These are phyloP conservation scores for Quercus bicolor DNA, from an alignment of 306 rosid species.

Conservation along the genomic window DNA sequence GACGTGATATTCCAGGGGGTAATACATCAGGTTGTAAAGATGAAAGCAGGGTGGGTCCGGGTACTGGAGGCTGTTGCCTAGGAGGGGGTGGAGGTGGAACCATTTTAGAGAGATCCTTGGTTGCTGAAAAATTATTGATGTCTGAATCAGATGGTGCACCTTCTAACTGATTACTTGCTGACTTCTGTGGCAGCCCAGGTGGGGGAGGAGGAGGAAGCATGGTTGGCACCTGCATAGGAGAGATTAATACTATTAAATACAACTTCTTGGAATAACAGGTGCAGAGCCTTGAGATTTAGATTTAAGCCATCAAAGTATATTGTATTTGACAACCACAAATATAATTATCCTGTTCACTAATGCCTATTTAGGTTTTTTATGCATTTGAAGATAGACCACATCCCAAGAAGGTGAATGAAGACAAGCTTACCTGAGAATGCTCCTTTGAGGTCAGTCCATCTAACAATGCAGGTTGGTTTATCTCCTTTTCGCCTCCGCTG, in stretches of 20 bases:
- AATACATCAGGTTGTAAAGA: conserved; percentile 68
- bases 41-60: conserved; percentile 60
- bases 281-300: conserved; percentile 5
- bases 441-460: conserved; percentile 58
- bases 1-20: conserved; percentile 87
- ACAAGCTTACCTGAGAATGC: conserved; percentile 52
- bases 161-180: conserved; percentile 53
- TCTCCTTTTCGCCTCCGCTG: conserved; percentile 50
- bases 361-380: background rate
- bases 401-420: conserved; percentile 7
- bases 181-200: conserved; percentile 56
- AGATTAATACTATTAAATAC: conserved; percentile 15
- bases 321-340: conserved; percentile 1
- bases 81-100: conserved; percentile 87
- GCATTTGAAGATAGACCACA: conserved; percentile 14
- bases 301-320: conserved; percentile 2
- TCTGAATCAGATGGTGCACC: conserved; percentile 48
- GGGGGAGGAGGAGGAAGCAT: conserved; percentile 88
- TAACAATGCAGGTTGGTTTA: conserved; percentile 48
- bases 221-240: conserved; percentile 49
- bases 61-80: conserved; percentile 60
- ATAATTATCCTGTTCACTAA: background rate
- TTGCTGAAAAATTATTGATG: conserved; percentile 36
- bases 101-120: conserved; percentile 59
- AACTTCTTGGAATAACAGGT: conserved; percentile 10